Evolutionary conservation across 257 asterid species (phyloP).

Genomic region (Avicennia marina): DNA sequence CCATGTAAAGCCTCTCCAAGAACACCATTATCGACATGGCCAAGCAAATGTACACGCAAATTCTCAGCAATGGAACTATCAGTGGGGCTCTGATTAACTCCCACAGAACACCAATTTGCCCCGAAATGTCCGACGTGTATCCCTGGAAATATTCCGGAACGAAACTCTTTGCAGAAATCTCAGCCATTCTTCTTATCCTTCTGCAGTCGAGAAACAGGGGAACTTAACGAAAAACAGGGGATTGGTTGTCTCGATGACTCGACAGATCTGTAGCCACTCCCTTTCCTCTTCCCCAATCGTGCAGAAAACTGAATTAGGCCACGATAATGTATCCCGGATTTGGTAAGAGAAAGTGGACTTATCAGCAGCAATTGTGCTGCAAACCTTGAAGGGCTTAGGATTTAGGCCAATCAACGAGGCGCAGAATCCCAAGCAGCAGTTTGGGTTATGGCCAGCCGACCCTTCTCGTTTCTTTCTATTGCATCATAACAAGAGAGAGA

Average conservation of each 20-base stretch:
- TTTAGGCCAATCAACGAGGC: background rate
- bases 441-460: conserved; percentile 21
- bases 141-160: conserved; percentile 54
- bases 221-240: conserved; percentile 12
- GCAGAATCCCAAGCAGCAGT: conserved; percentile 18
- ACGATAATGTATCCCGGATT: too few relatives aligned
- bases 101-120: conserved; percentile 75
- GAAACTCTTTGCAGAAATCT: conserved; percentile 40
- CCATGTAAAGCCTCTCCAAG: conserved; percentile 83
- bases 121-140: too few relatives aligned
- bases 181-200: conserved; percentile 40
- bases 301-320: too few relatives aligned
- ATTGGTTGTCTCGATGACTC: conserved; percentile 13
- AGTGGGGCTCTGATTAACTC: conserved; percentile 62
- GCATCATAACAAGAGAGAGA: conserved; percentile 23
- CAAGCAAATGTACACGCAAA: conserved; percentile 61
- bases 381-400: background rate
- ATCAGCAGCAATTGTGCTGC: background rate
- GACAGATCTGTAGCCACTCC: too few relatives aligned
- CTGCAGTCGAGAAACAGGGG: conserved; percentile 10
- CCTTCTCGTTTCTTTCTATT: conserved; percentile 25
- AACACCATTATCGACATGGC: conserved; percentile 83
- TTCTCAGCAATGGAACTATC: conserved; percentile 55
- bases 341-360: background rate
- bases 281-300: background rate